Base-by-base conservation (phyloP, 78 protist species). In the Planoprotostelium fungivorum region DNA sequence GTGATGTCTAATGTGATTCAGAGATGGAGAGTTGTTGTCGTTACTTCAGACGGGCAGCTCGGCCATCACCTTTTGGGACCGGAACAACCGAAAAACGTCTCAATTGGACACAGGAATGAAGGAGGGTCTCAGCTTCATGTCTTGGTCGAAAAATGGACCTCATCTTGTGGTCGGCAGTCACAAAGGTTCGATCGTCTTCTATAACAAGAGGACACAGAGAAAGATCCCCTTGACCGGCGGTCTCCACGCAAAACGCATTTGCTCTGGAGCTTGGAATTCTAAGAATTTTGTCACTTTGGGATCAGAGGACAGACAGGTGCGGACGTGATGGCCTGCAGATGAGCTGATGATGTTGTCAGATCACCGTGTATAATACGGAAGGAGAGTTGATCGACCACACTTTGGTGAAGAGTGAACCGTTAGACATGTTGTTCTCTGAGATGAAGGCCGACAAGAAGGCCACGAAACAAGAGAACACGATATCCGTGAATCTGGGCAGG, bases 261-360 rank as follows among this genome's bases (percentile, higher is more conserved):
- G 83, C 36, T 86, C 38, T 86, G 97, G 94, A 35, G 93, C 93
- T 9, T 96, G 98, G 98, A 89, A 35, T 89, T 0, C 5, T 1
- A 38, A 37, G 29, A 73, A 73, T 34, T 5, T 35, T 38, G 94
- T 97, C 25, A 96, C 92, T 0, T 85, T 97, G 38, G 95, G 37
- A 0, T 37, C 94, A 16, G 97, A 94, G 36, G 95, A 95, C 85
- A 34, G 31, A 28, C 0, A 25, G 88, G 1, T 89, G 34, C 10
- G 87, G n/a, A 16, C 1, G 25, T 34, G 36, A 5, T 16, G 89
- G 36, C 16, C 35, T 87, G 1, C 38, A 87, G 36, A 39, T 34
- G 39, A 38, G 29, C 1, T 16, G 10, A 87, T 34, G 73, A 87
- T 39, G 9, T 39, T 39, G 34, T 34, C 34, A 36, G 38, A 39